phyloP scores from a whole-genome alignment of 805 yeast genomes.

The Lipomyces oligophaga region DNA sequence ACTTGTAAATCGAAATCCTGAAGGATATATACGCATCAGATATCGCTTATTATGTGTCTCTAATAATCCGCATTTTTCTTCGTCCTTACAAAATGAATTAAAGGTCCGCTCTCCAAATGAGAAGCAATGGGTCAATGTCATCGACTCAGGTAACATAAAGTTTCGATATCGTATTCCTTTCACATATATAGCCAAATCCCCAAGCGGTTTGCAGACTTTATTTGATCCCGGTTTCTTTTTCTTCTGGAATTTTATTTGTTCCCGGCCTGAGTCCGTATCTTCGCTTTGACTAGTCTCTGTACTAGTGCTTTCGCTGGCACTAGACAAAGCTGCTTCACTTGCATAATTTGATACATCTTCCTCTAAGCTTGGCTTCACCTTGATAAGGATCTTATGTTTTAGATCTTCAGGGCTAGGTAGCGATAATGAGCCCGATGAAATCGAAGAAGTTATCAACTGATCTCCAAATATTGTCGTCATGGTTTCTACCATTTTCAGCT shows the following conservation, averaged over 20 bases:
- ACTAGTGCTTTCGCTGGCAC: conserved; percentile 34
- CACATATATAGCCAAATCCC: conserved; percentile 64
- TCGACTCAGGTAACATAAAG: conserved; percentile 82
- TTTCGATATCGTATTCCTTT: conserved; percentile 76
- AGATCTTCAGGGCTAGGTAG: conserved; percentile 74
- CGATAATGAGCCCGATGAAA: conserved; percentile 33
- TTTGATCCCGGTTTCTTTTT: conserved; percentile 24
- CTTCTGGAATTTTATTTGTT: conserved; percentile 25
- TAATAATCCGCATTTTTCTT: conserved; percentile 51
- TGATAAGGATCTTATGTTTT: conserved; percentile 67
- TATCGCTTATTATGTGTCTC: conserved; percentile 72
- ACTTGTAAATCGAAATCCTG: conserved; percentile 69
- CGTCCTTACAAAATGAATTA: conserved; percentile 60
- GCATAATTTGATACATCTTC: conserved; percentile 32
- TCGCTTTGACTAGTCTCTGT: conserved; percentile 34
- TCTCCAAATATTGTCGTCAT: conserved; percentile 60
- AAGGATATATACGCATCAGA: conserved; percentile 84
- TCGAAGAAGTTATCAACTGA: conserved; percentile 46
- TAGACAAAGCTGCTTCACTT: too few relatives aligned
- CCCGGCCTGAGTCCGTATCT: conserved; percentile 37
- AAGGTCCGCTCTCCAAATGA: conserved; percentile 77
- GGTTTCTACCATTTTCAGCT: conserved; percentile 51
- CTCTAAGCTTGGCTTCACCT: conserved; percentile 59
- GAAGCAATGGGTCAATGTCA: conserved; percentile 74
- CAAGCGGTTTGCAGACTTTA: conserved; percentile 42